Conservation (phyloP, 2,329 filamentous ascomycete species). For the Keithomyces neogunnii region DNA sequence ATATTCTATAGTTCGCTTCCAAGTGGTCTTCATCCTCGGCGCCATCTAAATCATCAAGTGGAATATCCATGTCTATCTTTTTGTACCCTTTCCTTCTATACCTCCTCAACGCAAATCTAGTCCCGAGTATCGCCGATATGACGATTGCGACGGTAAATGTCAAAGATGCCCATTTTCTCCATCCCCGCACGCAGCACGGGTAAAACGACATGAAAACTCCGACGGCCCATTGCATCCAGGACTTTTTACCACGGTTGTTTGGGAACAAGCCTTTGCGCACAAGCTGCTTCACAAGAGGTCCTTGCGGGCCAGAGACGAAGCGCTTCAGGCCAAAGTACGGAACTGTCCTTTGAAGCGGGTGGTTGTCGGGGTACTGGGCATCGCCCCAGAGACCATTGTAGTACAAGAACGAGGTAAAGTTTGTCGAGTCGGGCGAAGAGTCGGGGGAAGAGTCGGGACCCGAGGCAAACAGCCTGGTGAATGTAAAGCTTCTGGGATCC, state of each 20-base stretch:
- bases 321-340: constrained; percentile 20
- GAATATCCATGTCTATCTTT: not conserved
- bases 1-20: too few species aligned
- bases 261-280: constrained; percentile 18
- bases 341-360: constrained; percentile 17
- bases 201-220: constrained; percentile 18
- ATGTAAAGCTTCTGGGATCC: constrained; percentile 10
- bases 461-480: constrained; percentile 10
- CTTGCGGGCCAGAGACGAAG: constrained; percentile 17
- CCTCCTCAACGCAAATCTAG: not conserved
- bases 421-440: constrained; percentile 2
- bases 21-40: too few species aligned
- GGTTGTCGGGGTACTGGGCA: constrained; percentile 13
- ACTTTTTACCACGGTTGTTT: constrained; percentile 10
- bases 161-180: constrained; percentile 17
- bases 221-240: constrained; percentile 16
- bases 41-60: not conserved
- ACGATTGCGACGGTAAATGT: not conserved
- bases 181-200: constrained; percentile 20
- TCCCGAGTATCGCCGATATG: not conserved
- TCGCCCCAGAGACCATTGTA: constrained; percentile 23
- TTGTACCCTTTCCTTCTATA: not conserved
- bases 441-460: not conserved
- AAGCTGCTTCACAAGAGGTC: constrained; percentile 19
- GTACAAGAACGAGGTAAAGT: constrained; percentile 21